Percentiles rank a stretch among this genome's conserved stretches.
phyloP scores from a whole-genome alignment of 106 monocot species.

The Allium sativum region DNA sequence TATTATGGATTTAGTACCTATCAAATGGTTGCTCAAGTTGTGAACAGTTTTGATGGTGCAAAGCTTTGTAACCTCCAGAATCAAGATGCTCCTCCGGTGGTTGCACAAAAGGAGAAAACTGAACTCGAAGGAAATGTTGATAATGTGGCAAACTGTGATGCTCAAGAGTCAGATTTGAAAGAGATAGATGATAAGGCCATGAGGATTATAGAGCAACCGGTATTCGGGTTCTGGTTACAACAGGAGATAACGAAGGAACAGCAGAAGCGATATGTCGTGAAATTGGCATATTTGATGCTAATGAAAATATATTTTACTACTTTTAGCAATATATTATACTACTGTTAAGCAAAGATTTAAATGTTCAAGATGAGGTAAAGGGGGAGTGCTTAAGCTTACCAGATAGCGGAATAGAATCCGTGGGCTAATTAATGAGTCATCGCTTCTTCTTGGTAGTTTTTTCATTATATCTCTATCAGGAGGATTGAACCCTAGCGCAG shows the following conservation, averaged over 20 bases:
- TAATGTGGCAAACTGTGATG: too few species aligned
- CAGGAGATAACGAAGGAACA: slow-evolving; percentile 87
- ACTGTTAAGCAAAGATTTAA: background rate
- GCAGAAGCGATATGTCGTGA: slow-evolving; percentile 90
- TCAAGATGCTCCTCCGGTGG: too few species aligned
- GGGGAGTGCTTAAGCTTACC: slow-evolving; percentile 11
- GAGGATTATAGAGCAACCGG: slow-evolving; percentile 83
- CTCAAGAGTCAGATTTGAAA: too few species aligned
- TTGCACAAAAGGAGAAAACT: too few species aligned
- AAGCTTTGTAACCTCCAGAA: too few species aligned
- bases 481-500: slow-evolving; percentile 65
- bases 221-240: slow-evolving; percentile 80
- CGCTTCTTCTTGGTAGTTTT: slow-evolving; percentile 51
- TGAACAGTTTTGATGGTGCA: background rate
- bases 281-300: slow-evolving; percentile 62
- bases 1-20: slow-evolving; percentile 38
- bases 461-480: slow-evolving; percentile 65
- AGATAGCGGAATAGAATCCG: slow-evolving; percentile 61
- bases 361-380: background rate
- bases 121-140: too few species aligned
- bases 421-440: slow-evolving; percentile 48
- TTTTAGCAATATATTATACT: too few species aligned
- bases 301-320: slow-evolving; percentile 54
- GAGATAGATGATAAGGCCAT: too few species aligned
- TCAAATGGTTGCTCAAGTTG: background rate